These are phyloP conservation scores for Coniochaeta ligniaria DNA, from an alignment of 2,329 filamentous ascomycete species.

Conservation along the genomic window DNA sequence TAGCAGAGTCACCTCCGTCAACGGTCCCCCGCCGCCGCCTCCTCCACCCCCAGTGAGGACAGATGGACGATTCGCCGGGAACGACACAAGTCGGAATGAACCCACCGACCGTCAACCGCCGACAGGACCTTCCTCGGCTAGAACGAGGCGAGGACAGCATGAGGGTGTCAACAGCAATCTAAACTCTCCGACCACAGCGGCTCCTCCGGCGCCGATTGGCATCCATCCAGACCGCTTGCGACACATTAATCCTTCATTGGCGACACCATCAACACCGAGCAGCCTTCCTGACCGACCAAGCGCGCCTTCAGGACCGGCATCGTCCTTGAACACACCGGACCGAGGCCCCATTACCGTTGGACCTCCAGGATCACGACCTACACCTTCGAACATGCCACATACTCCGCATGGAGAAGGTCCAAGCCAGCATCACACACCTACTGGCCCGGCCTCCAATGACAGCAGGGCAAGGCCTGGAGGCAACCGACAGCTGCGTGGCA, in stretches of 20 bases:
- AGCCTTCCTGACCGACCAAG: slow-evolving; percentile 6
- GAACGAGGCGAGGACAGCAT: slow-evolving; percentile 37
- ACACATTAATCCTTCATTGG: slow-evolving; percentile 21
- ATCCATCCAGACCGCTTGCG: slow-evolving; percentile 36
- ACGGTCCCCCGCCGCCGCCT: slow-evolving; percentile 12
- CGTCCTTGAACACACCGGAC: slow-evolving; percentile 16
- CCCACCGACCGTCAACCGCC: slow-evolving; percentile 45
- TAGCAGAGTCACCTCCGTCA: slow-evolving; percentile 20
- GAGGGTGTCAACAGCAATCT: slow-evolving; percentile 17
- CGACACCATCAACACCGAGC: slow-evolving; percentile 7
- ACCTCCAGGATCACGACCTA: slow-evolving; percentile 11
- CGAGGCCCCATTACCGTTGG: slow-evolving; percentile 10
- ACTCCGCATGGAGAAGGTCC: slow-evolving; percentile 19
- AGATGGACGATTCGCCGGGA: slow-evolving; percentile 32
- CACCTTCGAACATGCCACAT: slow-evolving; percentile 19
- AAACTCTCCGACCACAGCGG: slow-evolving; percentile 13
- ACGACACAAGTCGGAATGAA: slow-evolving; percentile 32
- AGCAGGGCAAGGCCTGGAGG: slow-evolving; percentile 31
- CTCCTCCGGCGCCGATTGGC: slow-evolving; percentile 11
- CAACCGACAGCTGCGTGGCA: slow-evolving; percentile 49
- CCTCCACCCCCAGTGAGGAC: slow-evolving; percentile 25
- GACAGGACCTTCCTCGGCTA: slow-evolving; percentile 44
- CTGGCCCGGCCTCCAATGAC: slow-evolving; percentile 24
- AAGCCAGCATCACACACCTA: slow-evolving; percentile 11
- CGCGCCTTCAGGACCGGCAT: neutral